Evolutionary conservation across 805 yeast genomes (phyloP).

Genomic region (Alloascoidea africana): DNA sequence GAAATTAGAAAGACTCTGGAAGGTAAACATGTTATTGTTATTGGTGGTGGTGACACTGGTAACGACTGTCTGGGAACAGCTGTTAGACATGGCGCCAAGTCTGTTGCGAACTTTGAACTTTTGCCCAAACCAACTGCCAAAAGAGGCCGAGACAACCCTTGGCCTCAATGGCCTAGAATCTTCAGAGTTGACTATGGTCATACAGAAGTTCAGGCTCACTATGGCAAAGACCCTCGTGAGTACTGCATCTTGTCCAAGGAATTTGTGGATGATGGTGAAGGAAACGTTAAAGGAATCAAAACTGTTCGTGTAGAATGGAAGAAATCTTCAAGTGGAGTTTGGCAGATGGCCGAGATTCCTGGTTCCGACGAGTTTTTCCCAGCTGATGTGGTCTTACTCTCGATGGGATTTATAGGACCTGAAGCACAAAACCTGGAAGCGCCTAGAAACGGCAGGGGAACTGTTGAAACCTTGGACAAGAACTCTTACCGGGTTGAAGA

Average conservation of each 20-base stretch:
- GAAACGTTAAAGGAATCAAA: conserved; percentile 88
- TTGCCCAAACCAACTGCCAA: conserved; percentile 81
- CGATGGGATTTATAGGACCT: conserved; percentile 98
- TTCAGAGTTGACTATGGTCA: conserved; percentile 98
- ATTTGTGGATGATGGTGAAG: conserved; percentile 88
- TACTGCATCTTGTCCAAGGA: conserved; percentile 91
- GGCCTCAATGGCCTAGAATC: conserved; percentile 99
- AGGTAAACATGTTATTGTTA: conserved; percentile 87
- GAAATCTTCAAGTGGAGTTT: conserved; percentile 85
- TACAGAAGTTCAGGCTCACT: conserved; percentile 85
- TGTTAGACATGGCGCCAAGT: conserved; percentile 92
- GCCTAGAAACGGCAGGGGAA: conserved; percentile 71
- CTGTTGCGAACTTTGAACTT: conserved; percentile 87
- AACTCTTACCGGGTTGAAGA: conserved; percentile 55
- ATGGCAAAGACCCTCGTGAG: conserved; percentile 96
- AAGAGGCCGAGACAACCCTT: conserved; percentile 90
- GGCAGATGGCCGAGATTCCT: conserved; percentile 98
- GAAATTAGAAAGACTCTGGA: conserved; percentile 54
- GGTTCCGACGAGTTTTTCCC: conserved; percentile 89
- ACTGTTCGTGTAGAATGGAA: conserved; percentile 98
- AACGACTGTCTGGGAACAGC: conserved; percentile 97
- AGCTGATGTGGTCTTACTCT: conserved; percentile 84
- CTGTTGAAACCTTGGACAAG: conserved; percentile 42
- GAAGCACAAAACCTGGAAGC: conserved; percentile 61
- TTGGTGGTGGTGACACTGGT: conserved; percentile 99